Base-by-base conservation (phyloP, 2,329 filamentous ascomycete species). In the Claviceps paspali region DNA sequence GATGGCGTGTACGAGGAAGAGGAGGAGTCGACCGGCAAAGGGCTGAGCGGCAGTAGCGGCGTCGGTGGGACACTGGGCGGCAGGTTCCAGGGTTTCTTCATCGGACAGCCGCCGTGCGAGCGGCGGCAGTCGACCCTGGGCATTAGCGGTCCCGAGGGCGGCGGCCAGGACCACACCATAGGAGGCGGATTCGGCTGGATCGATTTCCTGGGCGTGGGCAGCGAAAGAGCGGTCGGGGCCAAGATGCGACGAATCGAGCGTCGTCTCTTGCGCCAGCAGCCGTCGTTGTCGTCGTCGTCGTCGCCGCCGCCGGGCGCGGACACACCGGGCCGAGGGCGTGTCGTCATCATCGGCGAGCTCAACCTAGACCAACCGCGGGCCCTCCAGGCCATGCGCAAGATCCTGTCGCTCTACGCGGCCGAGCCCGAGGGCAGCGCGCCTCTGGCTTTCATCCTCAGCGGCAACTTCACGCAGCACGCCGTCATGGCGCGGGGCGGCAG, bases 1-100 rank as follows among this genome's bases (percentile, higher is more conserved):
- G 91, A 98, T 50, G 91, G 91, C 6, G 77, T 88, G n/a, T 98
- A 98, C 52, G 86, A 94, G 54, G 91, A 96, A 55, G 86, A 94
- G 48, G 84, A 86, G 43, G 72, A 78, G 43, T 77, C 74, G 15
- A 62, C 68, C 2, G 77, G 79, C 12, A 78, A 76, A 15, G 76
- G 74, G 0, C 65, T 92, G 4, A 82, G 83, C 35, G 79, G 81
- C 5, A 81, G 76, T 45, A 80, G 76, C 33, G 88, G 88, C 29
- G 77, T 95, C 19, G 88, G 88, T 29, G 88, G 87, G 11, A 83
- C 81, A 0, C 84, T 96, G 39, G 86, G 86, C n/a, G 91, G 91
- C 5, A 81, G 78, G 35, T 95, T 98, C 48, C 73, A 93, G 39
- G 87, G 79, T 0, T 87, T 93, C 56, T 88, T 87, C 40, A 78